phyloP scores from a whole-genome alignment of 2,329 filamentous ascomycete species.

The Fusarium fracticaudum region DNA sequence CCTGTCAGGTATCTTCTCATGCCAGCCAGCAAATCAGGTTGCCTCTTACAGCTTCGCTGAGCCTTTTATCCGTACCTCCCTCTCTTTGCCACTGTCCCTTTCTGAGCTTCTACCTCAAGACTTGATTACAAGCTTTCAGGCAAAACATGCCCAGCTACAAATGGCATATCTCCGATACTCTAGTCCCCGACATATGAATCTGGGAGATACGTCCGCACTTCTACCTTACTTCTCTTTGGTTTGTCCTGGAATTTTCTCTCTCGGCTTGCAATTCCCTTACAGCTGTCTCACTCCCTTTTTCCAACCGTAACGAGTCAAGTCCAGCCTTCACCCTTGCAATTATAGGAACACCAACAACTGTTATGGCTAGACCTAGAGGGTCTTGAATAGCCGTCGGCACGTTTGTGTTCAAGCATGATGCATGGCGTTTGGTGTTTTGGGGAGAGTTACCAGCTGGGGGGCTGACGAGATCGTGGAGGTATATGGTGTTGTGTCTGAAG shows the following conservation, averaged over 20 bases:
- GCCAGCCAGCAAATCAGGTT: too few relatives aligned
- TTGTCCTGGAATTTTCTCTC: too few relatives aligned
- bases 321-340: background rate
- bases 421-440: too few relatives aligned
- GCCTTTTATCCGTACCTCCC: background rate
- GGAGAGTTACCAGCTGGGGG: background rate
- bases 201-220: too few relatives aligned
- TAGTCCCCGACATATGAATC: background rate
- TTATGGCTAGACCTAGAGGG: background rate
- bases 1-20: background rate
- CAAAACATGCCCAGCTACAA: background rate
- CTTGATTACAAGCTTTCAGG: background rate
- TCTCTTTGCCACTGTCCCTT: background rate
- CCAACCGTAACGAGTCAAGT: background rate
- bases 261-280: background rate
- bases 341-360: background rate
- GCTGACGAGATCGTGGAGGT: background rate
- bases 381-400: too few relatives aligned
- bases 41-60: too few relatives aligned
- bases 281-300: too few relatives aligned
- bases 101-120: background rate
- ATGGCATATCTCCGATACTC: background rate
- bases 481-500: background rate
- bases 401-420: background rate
- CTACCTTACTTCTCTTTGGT: background rate